These are phyloP conservation scores for Paratinospora sagittata DNA, from an alignment of 164 flowering plant genomes.

Conservation along the genomic window DNA sequence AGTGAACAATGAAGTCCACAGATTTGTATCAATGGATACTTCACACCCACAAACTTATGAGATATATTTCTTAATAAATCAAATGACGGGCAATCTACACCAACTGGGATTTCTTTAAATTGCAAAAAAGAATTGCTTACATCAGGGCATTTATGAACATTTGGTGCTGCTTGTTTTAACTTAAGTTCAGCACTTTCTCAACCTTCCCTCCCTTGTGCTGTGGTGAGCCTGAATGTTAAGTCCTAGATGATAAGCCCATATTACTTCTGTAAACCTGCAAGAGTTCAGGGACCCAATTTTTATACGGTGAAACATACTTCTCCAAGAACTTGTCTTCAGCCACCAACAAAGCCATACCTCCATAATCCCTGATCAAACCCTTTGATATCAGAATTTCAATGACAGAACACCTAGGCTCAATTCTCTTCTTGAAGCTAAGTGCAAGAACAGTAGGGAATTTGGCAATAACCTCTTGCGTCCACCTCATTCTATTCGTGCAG, in stretches of 20 bases:
- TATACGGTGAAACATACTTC: conserved; percentile 6
- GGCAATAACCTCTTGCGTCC: not conserved
- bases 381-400: conserved; percentile 3
- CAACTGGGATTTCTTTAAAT: not conserved
- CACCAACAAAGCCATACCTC: not conserved
- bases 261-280: too few species aligned
- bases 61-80: conserved; percentile 11
- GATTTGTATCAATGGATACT: conserved; percentile 6
- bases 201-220: too few species aligned
- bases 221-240: too few species aligned
- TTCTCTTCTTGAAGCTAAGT: conserved; percentile 16
- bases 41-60: conserved; percentile 11
- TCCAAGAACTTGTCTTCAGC: conserved; percentile 8
- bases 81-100: conserved; percentile 1
- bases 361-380: not conserved
- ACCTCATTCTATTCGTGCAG: conserved; percentile 6
- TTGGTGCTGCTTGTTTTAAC: too few species aligned
- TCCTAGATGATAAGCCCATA: too few species aligned
- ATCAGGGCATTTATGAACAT: too few species aligned
- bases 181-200: too few species aligned
- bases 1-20: conserved; percentile 13
- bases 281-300: conserved; percentile 11
- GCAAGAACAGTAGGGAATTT: not conserved
- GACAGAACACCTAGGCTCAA: conserved; percentile 14
- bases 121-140: not conserved